Conservation (phyloP, 2,329 filamentous ascomycete genomes). For the Bisporella sp. region DNA sequence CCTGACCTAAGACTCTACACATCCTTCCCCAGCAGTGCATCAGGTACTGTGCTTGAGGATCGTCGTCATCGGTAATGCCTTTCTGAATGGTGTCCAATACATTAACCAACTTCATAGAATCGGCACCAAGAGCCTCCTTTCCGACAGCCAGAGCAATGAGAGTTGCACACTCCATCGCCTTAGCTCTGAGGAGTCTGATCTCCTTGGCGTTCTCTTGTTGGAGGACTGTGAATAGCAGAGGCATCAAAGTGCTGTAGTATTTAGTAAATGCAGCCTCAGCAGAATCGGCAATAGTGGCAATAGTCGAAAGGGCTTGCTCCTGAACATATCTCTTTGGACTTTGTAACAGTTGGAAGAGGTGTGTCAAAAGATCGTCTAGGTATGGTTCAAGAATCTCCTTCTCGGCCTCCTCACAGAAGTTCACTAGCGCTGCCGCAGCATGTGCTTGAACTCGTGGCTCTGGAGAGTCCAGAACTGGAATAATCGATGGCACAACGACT, state of each 20-base stretch:
- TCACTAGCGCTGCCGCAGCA: conserved; percentile 93
- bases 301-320: conserved; percentile 94
- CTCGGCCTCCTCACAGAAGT: conserved; percentile 98
- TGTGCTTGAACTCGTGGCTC: conserved; percentile 95
- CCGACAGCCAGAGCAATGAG: conserved; percentile 93
- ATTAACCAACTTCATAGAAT: conserved; percentile 82
- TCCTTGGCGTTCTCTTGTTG: conserved; percentile 90
- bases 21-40: conserved; percentile 99
- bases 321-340: conserved; percentile 95
- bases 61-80: conserved; percentile 81
- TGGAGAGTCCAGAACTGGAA: conserved; percentile 82
- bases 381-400: conserved; percentile 89
- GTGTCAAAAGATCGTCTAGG: conserved; percentile 76
- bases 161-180: conserved; percentile 98
- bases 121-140: conserved; percentile 81
- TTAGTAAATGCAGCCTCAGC: conserved; percentile 90
- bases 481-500: conserved; percentile 79
- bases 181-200: conserved; percentile 81
- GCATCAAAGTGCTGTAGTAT: conserved; percentile 96
- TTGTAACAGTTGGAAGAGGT: conserved; percentile 80
- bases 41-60: conserved; percentile 92
- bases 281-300: conserved; percentile 97
- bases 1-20: conserved; percentile 85
- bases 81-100: conserved; percentile 82
- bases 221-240: conserved; percentile 82